phyloP scores from a whole-genome alignment of 164 flowering plant genomes.

The Kalanchoe fedtschenkoi region DNA sequence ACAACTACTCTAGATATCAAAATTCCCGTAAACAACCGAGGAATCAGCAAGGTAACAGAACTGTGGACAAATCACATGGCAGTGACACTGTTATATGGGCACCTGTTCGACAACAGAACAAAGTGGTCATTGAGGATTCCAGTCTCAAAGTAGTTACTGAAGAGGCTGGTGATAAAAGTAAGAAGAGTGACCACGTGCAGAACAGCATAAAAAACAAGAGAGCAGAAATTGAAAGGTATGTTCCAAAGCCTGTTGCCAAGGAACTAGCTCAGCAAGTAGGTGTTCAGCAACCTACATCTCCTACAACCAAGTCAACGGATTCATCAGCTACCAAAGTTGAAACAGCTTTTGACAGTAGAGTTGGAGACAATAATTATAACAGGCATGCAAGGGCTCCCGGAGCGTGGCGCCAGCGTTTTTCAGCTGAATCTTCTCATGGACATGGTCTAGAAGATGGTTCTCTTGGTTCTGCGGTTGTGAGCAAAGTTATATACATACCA shows the following conservation, averaged over 20 bases:
- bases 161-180: constrained; percentile 21
- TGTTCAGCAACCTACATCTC: constrained; percentile 20
- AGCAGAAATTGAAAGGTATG: constrained; percentile 93
- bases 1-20: constrained; percentile 52
- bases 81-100: constrained; percentile 79
- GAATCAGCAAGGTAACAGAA: constrained; percentile 34
- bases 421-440: constrained; percentile 23
- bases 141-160: constrained; percentile 21
- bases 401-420: constrained; percentile 58
- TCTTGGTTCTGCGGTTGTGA: constrained; percentile 12
- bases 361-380: constrained; percentile 35
- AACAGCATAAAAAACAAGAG: constrained; percentile 62
- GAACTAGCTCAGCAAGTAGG: constrained; percentile 72
- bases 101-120: constrained; percentile 61
- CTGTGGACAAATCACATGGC: constrained; percentile 36
- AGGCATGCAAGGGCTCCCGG: constrained; percentile 41
- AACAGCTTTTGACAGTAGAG: constrained; percentile 23
- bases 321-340: constrained; percentile 19
- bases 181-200: constrained; percentile 34
- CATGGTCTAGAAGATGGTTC: constrained; percentile 26
- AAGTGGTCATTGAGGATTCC: constrained; percentile 37
- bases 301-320: constrained; percentile 19
- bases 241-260: constrained; percentile 88
- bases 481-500: constrained; percentile 19
- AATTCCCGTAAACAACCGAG: constrained; percentile 43